Conservation (phyloP, 2,329 filamentous ascomycete species). For the Fusarium pseudograminearum region DNA sequence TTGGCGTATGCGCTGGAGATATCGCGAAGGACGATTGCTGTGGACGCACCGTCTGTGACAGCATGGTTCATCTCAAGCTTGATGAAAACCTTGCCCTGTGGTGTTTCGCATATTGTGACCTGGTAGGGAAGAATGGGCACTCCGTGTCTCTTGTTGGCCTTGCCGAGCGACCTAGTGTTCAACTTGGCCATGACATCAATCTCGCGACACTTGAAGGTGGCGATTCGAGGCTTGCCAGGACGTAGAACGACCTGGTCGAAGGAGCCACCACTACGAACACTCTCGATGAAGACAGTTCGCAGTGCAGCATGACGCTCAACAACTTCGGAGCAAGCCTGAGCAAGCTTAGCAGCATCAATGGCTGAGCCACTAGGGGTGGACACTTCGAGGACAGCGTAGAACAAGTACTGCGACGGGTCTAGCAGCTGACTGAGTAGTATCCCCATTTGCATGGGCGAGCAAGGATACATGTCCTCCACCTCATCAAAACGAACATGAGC, state of each 20-base stretch:
- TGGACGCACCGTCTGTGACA: slow-evolving; percentile 52
- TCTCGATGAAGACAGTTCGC: slow-evolving; percentile 52
- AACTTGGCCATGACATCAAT: slow-evolving; percentile 44
- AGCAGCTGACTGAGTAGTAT: slow-evolving; percentile 52
- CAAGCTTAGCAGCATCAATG: slow-evolving; percentile 17
- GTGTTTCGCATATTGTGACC: slow-evolving; percentile 45
- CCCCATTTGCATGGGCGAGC: slow-evolving; percentile 54
- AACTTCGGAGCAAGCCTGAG: slow-evolving; percentile 35
- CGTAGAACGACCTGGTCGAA: slow-evolving; percentile 50
- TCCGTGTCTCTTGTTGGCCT: slow-evolving; percentile 22
- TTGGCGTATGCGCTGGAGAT: slow-evolving; percentile 47
- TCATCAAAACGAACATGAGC: slow-evolving; percentile 26
- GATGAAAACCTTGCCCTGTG: slow-evolving; percentile 20
- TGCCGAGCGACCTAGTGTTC: slow-evolving; percentile 31
- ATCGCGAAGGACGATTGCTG: slow-evolving; percentile 48
- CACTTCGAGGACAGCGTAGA: slow-evolving; percentile 36
- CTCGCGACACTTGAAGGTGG: slow-evolving; percentile 34
- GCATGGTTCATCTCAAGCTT: slow-evolving; percentile 53
- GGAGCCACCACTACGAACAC: slow-evolving; percentile 25
- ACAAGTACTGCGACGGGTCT: slow-evolving; percentile 31
- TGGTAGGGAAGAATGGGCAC: slow-evolving; percentile 39
- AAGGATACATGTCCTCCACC: slow-evolving; percentile 54
- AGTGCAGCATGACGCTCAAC: slow-evolving; percentile 49
- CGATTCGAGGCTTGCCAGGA: not conserved
- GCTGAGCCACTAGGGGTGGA: not conserved